Percentiles rank a stretch among this genome's conserved stretches.
These are phyloP conservation scores for Warburgia ugandensis DNA, from an alignment of 164 flowering plant species.

Conservation along the genomic window DNA sequence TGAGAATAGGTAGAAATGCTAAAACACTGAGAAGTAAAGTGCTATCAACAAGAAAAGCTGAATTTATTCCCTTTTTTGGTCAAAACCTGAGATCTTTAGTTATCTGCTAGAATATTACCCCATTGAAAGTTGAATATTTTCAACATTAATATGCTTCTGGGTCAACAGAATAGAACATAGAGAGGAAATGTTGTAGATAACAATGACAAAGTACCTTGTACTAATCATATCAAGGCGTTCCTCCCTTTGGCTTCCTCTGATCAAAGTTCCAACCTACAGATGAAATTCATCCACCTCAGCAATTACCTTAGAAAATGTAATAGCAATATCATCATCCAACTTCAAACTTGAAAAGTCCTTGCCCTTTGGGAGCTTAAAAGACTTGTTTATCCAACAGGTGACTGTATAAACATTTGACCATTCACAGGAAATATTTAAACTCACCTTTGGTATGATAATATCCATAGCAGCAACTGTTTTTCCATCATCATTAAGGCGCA, in stretches of 20 bases:
- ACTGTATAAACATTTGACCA: too few relatives aligned
- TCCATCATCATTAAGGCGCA: constrained; percentile 59
- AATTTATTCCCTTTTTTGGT: too few relatives aligned
- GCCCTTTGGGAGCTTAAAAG: too few relatives aligned
- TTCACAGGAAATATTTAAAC: neutral
- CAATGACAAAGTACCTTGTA: constrained; percentile 36
- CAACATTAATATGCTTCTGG: too few relatives aligned
- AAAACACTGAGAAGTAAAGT: too few relatives aligned
- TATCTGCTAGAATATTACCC: too few relatives aligned
- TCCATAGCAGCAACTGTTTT: constrained; percentile 81
- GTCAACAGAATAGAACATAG: neutral
- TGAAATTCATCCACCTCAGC: constrained; percentile 4
- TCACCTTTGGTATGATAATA: constrained; percentile 73
- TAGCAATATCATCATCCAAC: neutral
- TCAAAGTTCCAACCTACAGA: constrained; percentile 54
- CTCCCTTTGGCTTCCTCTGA: constrained; percentile 83
- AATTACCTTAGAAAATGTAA: neutral
- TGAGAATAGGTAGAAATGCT: too few relatives aligned
- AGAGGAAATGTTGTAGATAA: neutral
- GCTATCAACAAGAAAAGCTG: too few relatives aligned
- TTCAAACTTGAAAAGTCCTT: too few relatives aligned
- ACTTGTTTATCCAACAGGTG: too few relatives aligned
- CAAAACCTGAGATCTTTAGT: too few relatives aligned
- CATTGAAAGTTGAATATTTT: too few relatives aligned
- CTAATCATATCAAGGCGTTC: constrained; percentile 48